Conservation (phyloP, 225 moss, liverwort and hornwort species). For the Pleurozium schreberi region DNA sequence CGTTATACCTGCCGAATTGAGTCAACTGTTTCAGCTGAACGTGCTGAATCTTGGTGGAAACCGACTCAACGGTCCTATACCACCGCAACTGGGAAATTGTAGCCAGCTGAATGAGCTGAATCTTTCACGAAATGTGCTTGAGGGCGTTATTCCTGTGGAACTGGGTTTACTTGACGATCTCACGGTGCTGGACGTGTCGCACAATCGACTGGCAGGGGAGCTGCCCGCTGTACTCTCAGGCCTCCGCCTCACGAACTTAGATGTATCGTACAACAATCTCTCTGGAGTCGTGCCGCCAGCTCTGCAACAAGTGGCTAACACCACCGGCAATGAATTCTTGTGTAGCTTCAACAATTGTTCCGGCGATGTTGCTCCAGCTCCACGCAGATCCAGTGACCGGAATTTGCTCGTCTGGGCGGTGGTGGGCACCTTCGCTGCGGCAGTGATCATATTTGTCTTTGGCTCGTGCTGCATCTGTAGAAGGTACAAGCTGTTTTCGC, state of each 20-base stretch:
- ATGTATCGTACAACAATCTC: conserved; percentile 77
- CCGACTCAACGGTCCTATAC: conserved; percentile 34
- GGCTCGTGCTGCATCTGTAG: conserved; percentile 72
- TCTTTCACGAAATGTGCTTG: conserved; percentile 43
- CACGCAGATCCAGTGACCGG: neutral
- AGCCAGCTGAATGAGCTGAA: conserved; percentile 28
- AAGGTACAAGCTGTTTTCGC: conserved; percentile 30
- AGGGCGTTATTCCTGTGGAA: conserved; percentile 30
- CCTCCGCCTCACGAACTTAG: conserved; percentile 35
- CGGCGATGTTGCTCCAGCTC: neutral
- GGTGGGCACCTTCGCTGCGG: conserved; percentile 56
- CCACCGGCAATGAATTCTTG: conserved; percentile 45
- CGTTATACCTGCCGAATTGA: conserved; percentile 29
- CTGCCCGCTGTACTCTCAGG: conserved; percentile 26
- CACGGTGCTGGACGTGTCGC: conserved; percentile 43
- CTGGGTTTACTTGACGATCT: conserved; percentile 34
- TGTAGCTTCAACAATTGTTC: conserved; percentile 20
- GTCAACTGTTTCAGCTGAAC: conserved; percentile 31
- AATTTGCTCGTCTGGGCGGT: conserved; percentile 41
- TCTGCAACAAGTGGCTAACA: conserved; percentile 56
- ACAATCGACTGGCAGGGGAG: conserved; percentile 42
- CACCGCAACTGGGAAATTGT: conserved; percentile 42
- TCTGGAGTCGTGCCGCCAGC: conserved; percentile 57
- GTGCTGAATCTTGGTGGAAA: conserved; percentile 47
- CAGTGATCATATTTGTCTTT: conserved; percentile 46